Base-by-base conservation (phyloP, 371 early-diverging fungal species). In the Nematocida homosporus region DNA sequence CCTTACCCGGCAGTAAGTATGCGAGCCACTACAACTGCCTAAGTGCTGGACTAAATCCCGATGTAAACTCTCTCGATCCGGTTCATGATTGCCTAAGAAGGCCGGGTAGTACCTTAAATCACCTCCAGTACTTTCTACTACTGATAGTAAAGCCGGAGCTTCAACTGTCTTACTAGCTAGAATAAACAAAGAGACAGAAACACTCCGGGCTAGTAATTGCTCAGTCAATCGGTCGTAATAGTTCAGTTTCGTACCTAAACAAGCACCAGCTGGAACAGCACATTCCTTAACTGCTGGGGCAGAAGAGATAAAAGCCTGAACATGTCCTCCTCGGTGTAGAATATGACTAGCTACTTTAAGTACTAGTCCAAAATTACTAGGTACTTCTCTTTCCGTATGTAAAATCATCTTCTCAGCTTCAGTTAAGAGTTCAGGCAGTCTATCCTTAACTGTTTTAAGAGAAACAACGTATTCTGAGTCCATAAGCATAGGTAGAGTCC, bases 181-280 rank as follows among this genome's bases (percentile, higher is more conserved):
- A 51, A 93, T 83, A 80, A 95, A 89, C 83, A 93, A 87, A 79
- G 95, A 95, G 18, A 95, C 88, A 30, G 90, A 88, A 53, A 96
- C 89, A 79, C 94, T 93, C 1, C 88, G 85, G 20, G 90, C 88
- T 25, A 93, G 89, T 81, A 94, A 92, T 55, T 91, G 90, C 0
- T 90, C 90, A 6, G 95, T 93, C 78, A 93, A 88, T 30, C 87
- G 86, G 85, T 95, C 93, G 87, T 95, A 98, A 82, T 92, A 94
- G 8, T 47, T 44, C 23, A 56, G 48, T 35, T 54, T 53, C 2
- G 78, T 41, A 23, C 27, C 40, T 10, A 29, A 23, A 2, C 56
- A 52, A 18, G 27, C 44, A 4, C 6, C 10, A 8, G 38, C 30
- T 0, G 60, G 56, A 25, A 84, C 56, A 5, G 4, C 37, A 0